A percentile compares a stretch with the other conserved stretches of the same genome.
Evolutionary conservation across 495 filamentous ascomycete genomes (phyloP).

Genomic region (Penicillium parvum): DNA sequence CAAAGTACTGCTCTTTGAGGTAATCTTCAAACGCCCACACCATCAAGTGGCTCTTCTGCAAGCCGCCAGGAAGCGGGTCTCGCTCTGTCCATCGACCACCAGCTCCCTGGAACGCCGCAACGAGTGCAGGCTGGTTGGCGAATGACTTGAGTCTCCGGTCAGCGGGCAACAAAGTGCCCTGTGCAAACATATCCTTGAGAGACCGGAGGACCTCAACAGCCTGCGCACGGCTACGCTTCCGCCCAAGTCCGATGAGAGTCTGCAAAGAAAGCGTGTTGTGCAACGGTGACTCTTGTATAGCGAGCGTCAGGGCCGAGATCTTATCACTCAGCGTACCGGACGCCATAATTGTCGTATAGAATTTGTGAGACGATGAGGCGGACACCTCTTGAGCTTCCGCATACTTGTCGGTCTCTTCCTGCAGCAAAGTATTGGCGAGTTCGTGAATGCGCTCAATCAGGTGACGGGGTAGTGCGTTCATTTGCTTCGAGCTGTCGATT

Average conservation of each 20-base stretch:
- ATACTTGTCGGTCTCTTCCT: slow-evolving; percentile 67
- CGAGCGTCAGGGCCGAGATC: slow-evolving; percentile 87
- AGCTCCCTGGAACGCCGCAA: slow-evolving; percentile 58
- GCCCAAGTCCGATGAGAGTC: slow-evolving; percentile 69
- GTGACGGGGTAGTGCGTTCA: slow-evolving; percentile 48
- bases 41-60: slow-evolving; percentile 72
- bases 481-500: slow-evolving; percentile 45
- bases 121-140: slow-evolving; percentile 70
- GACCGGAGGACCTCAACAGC: slow-evolving; percentile 88
- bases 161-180: slow-evolving; percentile 75
- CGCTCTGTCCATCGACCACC: slow-evolving; percentile 58
- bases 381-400: slow-evolving; percentile 45
- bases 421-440: slow-evolving; percentile 68
- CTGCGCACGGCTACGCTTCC: slow-evolving; percentile 88
- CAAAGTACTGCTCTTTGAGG: slow-evolving; percentile 88
- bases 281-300: slow-evolving; percentile 90
- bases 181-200: slow-evolving; percentile 87
- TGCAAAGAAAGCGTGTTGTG: slow-evolving; percentile 88
- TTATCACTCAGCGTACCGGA: slow-evolving; percentile 95
- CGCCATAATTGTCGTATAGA: slow-evolving; percentile 93
- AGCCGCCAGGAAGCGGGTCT: slow-evolving; percentile 61
- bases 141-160: slow-evolving; percentile 79
- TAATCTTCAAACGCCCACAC: slow-evolving; percentile 93
- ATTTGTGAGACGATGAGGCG: slow-evolving; percentile 79
- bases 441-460: slow-evolving; percentile 68